Evolutionary conservation across 2,329 filamentous ascomycete species (phyloP).

Genomic region (Exophiala dermatitidis): DNA sequence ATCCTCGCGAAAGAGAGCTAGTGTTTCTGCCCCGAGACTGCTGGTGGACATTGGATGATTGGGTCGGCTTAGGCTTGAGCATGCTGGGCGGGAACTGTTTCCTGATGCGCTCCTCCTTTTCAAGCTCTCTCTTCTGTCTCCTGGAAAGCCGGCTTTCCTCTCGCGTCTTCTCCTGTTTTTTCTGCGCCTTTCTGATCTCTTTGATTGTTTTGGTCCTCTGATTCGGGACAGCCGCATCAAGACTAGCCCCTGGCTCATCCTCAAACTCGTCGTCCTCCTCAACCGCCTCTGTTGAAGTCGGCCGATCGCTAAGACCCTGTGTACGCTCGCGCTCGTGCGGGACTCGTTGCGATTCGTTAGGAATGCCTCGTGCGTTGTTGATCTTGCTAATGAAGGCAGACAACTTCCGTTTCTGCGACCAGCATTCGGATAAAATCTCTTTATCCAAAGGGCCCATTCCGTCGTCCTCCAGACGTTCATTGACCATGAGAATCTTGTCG

Average conservation of each 20-base stretch:
- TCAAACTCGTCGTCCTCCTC: not conserved
- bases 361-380: conserved; percentile 4
- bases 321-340: not conserved
- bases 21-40: not conserved
- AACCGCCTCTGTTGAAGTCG: not conserved
- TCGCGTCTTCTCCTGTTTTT: not conserved
- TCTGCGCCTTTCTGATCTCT: conserved; percentile 3
- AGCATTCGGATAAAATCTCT: conserved; percentile 12
- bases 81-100: conserved; percentile 15
- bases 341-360: not conserved
- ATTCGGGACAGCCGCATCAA: not conserved
- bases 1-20: not conserved
- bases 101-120: conserved; percentile 15
- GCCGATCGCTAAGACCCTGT: not conserved
- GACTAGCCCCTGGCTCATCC: not conserved
- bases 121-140: conserved; percentile 16
- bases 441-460: conserved; percentile 23
- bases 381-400: conserved; percentile 14
- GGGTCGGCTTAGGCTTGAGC: conserved; percentile 1
- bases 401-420: conserved; percentile 16
- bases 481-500: conserved; percentile 28
- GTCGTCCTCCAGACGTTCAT: conserved; percentile 21
- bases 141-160: conserved; percentile 13
- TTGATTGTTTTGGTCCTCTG: conserved; percentile 3
- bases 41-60: too few species aligned